Conservation (phyloP, 2,329 filamentous ascomycete genomes). For the Ophiostoma sp. region DNA sequence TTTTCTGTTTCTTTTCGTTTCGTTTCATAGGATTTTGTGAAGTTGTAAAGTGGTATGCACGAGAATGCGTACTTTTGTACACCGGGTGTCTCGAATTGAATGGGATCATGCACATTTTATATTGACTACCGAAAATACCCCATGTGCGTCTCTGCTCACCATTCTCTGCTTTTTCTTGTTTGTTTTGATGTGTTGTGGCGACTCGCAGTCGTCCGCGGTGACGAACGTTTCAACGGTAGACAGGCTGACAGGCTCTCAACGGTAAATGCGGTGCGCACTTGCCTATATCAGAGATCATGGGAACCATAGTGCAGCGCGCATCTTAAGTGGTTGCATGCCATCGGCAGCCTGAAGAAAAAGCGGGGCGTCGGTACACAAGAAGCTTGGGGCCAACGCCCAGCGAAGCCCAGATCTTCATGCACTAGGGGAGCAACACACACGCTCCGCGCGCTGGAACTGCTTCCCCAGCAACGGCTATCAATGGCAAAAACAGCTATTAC, state of each 20-base stretch:
- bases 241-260: neutral
- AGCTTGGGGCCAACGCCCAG: neutral
- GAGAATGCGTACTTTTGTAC: neutral
- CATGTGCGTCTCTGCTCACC: neutral
- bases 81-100: neutral
- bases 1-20: neutral
- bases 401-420: neutral
- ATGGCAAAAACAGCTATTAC: neutral
- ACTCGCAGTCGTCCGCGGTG: conserved; percentile 17
- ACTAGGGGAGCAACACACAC: neutral
- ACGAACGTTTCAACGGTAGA: neutral
- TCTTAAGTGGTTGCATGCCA: conserved; percentile 23
- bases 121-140: neutral
- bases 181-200: conserved; percentile 16
- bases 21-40: neutral
- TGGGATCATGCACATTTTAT: conserved; percentile 7
- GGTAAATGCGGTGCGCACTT: neutral
- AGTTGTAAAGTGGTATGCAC: neutral
- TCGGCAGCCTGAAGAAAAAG: conserved; percentile 13
- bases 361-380: neutral
- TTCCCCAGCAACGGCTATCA: conserved; percentile 14
- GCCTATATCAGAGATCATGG: conserved; percentile 16
- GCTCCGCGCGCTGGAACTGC: conserved; percentile 7
- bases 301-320: neutral
- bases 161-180: neutral